Evolutionary conservation across 2,329 filamentous ascomycete species (phyloP).

Genomic region (Colletotrichum sp.): DNA sequence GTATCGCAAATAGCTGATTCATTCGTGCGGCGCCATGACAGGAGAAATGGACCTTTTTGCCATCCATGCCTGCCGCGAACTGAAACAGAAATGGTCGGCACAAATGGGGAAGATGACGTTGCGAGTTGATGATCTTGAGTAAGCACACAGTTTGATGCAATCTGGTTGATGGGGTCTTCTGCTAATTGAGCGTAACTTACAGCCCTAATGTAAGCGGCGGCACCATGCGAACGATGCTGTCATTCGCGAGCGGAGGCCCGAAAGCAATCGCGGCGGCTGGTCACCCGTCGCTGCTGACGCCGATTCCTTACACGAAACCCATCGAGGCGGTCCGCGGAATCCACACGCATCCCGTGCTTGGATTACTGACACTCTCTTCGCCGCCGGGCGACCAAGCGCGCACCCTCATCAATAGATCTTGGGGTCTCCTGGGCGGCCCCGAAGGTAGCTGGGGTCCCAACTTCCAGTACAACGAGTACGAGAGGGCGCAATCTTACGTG

Average conservation of each 20-base stretch:
- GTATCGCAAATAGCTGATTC: background rate
- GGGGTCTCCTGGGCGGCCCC: background rate
- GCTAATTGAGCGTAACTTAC: background rate
- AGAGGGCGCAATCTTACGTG: background rate
- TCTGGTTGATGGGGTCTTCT: background rate
- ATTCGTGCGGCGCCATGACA: background rate
- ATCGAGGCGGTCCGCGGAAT: background rate
- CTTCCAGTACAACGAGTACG: background rate
- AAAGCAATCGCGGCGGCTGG: background rate
- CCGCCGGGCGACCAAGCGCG: background rate
- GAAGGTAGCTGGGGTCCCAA: background rate
- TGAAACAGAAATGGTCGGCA: background rate
- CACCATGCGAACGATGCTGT: background rate
- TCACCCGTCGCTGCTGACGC: background rate
- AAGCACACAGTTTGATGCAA: accelerated
- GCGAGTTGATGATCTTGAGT: background rate
- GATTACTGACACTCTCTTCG: background rate
- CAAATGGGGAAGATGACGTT: background rate
- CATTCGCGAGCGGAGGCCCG: background rate
- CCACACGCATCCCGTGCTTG: background rate
- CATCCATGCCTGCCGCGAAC: background rate
- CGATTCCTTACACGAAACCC: background rate
- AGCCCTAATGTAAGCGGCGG: background rate
- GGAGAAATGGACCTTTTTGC: background rate
- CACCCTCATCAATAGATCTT: background rate